These are phyloP conservation scores for Cryptosporidium viatorum DNA, from an alignment of 169 alveolate genomes.

Conservation along the genomic window DNA sequence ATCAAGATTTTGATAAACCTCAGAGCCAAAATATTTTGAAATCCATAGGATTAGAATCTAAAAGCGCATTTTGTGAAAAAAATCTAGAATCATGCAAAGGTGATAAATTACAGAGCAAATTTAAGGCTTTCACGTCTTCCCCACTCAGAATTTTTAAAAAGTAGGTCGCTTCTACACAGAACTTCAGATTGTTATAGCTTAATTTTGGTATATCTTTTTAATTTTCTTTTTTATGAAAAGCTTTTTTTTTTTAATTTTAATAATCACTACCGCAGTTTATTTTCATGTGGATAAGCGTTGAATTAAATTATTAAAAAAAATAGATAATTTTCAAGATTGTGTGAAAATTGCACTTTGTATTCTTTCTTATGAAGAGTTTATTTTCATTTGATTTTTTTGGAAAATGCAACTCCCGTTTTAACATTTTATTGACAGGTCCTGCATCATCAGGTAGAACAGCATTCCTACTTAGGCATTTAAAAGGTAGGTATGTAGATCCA, in stretches of 20 bases:
- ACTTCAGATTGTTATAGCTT: neutral
- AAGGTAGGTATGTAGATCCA: slow-evolving; percentile 70
- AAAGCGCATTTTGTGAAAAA: neutral
- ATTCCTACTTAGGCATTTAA: slow-evolving; percentile 24
- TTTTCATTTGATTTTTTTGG: slow-evolving; percentile 4
- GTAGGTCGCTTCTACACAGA: neutral
- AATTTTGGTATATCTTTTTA: neutral
- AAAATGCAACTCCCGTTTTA: slow-evolving; percentile 28
- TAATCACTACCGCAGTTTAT: slow-evolving; percentile 1
- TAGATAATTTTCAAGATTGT: neutral
- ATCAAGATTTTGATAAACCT: neutral
- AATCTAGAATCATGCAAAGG: slow-evolving; percentile 7
- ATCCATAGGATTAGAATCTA: neutral
- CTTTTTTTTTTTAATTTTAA: neutral
- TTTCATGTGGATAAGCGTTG: slow-evolving; percentile 7
- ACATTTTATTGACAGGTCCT: slow-evolving; percentile 55
- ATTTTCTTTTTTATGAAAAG: neutral
- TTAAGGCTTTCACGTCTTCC: slow-evolving; percentile 12
- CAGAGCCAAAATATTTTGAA: neutral
- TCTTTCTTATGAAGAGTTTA: neutral
- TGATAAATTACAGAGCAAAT: neutral
- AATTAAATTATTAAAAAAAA: neutral
- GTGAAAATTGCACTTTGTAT: neutral
- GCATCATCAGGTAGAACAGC: slow-evolving; percentile 70
- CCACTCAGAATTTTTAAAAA: slow-evolving; percentile 43